Conservation (phyloP, 78 protist species). For the Pigoraptor vietnamica region DNA sequence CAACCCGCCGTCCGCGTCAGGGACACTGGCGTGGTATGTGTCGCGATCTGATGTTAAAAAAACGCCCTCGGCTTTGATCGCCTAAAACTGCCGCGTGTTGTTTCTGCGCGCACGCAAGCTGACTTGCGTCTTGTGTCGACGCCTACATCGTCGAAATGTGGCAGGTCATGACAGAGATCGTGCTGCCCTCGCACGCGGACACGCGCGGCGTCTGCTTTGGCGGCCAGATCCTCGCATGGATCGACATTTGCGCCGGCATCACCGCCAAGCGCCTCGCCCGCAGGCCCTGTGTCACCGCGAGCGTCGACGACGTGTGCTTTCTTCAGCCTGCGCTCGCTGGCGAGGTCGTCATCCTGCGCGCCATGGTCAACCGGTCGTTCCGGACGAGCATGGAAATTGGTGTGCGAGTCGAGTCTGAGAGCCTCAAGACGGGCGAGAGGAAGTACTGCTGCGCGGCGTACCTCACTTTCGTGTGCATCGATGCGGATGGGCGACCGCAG, state of each 20-base stretch:
- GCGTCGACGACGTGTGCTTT: slow-evolving; percentile 23
- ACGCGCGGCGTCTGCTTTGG: neutral
- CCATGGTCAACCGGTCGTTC: slow-evolving; percentile 24
- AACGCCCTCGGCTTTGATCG: no score
- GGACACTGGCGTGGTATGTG: no score
- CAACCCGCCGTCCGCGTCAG: no score
- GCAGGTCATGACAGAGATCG: slow-evolving; percentile 2
- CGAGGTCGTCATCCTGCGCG: slow-evolving; percentile 6
- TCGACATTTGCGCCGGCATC: neutral
- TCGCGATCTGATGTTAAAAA: no score
- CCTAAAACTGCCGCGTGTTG: no score
- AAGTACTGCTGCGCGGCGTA: slow-evolving; percentile 19
- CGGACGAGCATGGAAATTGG: slow-evolving; percentile 16
- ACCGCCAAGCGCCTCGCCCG: neutral
- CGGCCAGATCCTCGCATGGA: slow-evolving; percentile 5
- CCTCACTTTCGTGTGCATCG: slow-evolving; percentile 19
- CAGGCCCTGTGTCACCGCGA: slow-evolving; percentile 11
- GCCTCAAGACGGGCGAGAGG: slow-evolving; percentile 14
- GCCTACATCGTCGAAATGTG: no score
- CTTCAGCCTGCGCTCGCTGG: neutral
- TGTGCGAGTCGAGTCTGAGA: slow-evolving; percentile 33
- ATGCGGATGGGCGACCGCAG: neutral
- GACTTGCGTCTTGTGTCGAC: no score
- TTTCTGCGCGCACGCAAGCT: no score
- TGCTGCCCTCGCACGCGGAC: slow-evolving; percentile 3